Conservation (phyloP, 495 filamentous ascomycete species). For the Aspergillus biplanus region DNA sequence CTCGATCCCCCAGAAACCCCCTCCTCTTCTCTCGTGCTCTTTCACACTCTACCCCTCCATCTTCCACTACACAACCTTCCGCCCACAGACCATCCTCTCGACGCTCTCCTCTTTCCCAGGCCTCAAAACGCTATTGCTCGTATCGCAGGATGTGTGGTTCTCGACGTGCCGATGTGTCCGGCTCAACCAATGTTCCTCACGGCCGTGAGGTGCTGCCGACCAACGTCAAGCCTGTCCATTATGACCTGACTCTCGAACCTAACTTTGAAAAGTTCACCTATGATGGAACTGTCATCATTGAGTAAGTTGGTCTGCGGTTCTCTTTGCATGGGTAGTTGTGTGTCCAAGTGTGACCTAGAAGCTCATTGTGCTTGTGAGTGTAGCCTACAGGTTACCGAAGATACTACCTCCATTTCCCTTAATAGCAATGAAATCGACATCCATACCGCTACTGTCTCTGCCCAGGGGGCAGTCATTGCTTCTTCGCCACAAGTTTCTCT, state of each 20-base stretch:
- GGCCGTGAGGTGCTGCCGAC: slow-evolving; percentile 68
- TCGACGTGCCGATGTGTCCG: slow-evolving; percentile 44
- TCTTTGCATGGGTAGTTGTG: not conserved
- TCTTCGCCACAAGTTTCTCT: slow-evolving; percentile 56
- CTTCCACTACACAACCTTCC: slow-evolving; percentile 25
- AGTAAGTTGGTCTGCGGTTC: slow-evolving; percentile 46
- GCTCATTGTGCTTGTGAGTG: slow-evolving; percentile 15
- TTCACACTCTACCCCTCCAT: slow-evolving; percentile 33
- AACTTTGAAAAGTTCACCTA: slow-evolving; percentile 67
- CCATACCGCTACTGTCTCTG: slow-evolving; percentile 67
- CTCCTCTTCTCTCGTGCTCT: slow-evolving; percentile 35
- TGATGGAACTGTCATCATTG: slow-evolving; percentile 64
- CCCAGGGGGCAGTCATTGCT: slow-evolving; percentile 50
- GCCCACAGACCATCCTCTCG: slow-evolving; percentile 23
- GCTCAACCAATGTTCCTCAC: slow-evolving; percentile 54
- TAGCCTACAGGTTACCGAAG: slow-evolving; percentile 79
- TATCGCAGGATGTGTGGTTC: slow-evolving; percentile 56
- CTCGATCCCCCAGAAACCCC: slow-evolving; percentile 37
- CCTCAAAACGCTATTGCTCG: slow-evolving; percentile 50
- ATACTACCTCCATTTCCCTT: slow-evolving; percentile 82
- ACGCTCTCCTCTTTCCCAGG: slow-evolving; percentile 38
- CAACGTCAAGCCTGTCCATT: slow-evolving; percentile 69
- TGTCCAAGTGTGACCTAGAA: no score
- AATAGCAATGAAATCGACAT: slow-evolving; percentile 88
- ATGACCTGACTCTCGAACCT: slow-evolving; percentile 68